Evolutionary conservation across 352 stramenopile species (phyloP).

Genomic region (Phytophthora sansomeana): DNA sequence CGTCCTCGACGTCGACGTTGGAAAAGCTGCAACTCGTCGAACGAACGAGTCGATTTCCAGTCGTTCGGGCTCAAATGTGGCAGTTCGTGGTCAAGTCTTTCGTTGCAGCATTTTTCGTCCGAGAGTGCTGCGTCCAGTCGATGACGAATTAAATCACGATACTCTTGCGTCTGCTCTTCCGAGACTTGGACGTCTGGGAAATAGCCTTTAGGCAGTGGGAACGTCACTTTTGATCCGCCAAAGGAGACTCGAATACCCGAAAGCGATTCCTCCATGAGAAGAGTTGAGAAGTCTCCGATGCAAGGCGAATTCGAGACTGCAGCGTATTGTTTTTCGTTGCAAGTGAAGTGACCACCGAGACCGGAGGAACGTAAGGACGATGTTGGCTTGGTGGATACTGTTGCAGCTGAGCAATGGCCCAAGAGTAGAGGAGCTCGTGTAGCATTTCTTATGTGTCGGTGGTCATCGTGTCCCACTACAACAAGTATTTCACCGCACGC

Average conservation of each 20-base stretch:
- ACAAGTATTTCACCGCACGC: constrained; percentile 4
- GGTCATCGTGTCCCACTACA: constrained; percentile 5
- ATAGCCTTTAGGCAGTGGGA: constrained; percentile 30
- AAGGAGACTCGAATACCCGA: constrained; percentile 11
- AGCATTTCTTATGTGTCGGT: constrained; percentile 24
- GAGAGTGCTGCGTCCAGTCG: constrained; percentile 8
- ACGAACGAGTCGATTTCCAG: constrained; percentile 18
- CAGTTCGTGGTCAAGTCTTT: constrained; percentile 16
- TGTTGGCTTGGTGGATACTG: constrained; percentile 6
- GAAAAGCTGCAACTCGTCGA: constrained; percentile 21
- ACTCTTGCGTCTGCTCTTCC: constrained; percentile 10
- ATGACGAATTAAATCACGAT: constrained; percentile 3
- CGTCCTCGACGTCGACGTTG: constrained; percentile 9
- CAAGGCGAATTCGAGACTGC: constrained; percentile 8
- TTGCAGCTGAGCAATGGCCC: constrained; percentile 1
- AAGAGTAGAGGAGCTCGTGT: neutral
- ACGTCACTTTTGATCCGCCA: neutral
- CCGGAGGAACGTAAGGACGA: constrained; percentile 11
- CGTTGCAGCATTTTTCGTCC: constrained; percentile 19
- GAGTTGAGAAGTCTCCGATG: neutral
- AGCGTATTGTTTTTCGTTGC: neutral
- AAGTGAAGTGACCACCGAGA: neutral
- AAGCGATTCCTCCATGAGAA: constrained; percentile 19
- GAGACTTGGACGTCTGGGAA: constrained; percentile 15
- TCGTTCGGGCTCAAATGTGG: constrained; percentile 10